These are phyloP conservation scores for Colletotrichum echinochloae DNA, from an alignment of 2,329 filamentous ascomycete species.

Conservation along the genomic window DNA sequence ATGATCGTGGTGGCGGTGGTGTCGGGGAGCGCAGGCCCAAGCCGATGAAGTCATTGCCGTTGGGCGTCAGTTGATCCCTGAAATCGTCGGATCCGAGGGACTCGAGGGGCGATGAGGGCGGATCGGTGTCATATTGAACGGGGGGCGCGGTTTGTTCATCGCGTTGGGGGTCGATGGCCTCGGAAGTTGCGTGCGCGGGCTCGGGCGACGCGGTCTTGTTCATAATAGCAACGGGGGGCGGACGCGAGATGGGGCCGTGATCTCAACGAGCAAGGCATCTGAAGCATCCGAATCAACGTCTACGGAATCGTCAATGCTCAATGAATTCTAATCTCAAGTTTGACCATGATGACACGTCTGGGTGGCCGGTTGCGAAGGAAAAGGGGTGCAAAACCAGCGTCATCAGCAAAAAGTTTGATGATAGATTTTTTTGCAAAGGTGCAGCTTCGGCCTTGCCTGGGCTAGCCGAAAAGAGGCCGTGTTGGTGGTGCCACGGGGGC, in stretches of 20 bases:
- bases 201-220: conserved; percentile 70
- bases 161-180: conserved; percentile 44
- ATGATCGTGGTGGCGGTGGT: conserved; percentile 20
- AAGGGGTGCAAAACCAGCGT: conserved; percentile 56
- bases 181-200: conserved; percentile 52
- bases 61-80: conserved; percentile 39
- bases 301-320: conserved; percentile 61
- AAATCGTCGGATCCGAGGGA: conserved; percentile 41
- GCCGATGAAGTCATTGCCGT: conserved; percentile 40
- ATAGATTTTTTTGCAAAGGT: conserved; percentile 40
- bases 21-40: conserved; percentile 15
- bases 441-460: conserved; percentile 39
- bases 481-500: not conserved
- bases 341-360: conserved; percentile 66
- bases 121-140: conserved; percentile 29
- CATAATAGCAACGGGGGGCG: conserved; percentile 64
- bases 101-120: conserved; percentile 34
- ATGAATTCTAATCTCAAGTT: conserved; percentile 60
- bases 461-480: conserved; percentile 33
- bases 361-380: conserved; percentile 59
- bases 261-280: conserved; percentile 70
- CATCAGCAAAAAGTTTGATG: conserved; percentile 64
- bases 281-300: conserved; percentile 67
- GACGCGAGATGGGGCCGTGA: conserved; percentile 57
- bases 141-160: conserved; percentile 41